Evolutionary conservation across 2,329 filamentous ascomycete genomes (phyloP), one percentile per base, ranked within the genome.

Genomic region (Macrophomina phaseolina): DNA sequence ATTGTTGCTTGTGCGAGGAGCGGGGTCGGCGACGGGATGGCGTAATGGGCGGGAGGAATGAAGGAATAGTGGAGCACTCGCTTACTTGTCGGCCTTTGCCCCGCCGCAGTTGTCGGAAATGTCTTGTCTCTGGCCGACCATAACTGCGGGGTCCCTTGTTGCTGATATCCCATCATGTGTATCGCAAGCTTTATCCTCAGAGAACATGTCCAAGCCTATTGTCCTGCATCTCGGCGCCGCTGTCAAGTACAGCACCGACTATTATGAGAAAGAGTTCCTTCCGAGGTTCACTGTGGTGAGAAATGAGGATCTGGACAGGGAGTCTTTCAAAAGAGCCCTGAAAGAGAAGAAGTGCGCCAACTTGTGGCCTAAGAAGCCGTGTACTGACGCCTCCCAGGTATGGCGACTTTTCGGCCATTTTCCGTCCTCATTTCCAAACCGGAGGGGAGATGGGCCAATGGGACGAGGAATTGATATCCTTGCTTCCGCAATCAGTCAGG

Each of bases 191-290:
- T 49, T 8, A 5, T 28, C 7, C 5, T 11, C n/a, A 38, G 16
- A 5, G 2, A 65, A 32, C 45, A 69, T 69, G 66, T 16, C 40
- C 3, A 75, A 80, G 64, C 78, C 76, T 18, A 76, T 73, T 9
- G 74, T 83, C 48, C 78, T 83, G 18, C 80, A 81, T 66, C 70
- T 84, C 11, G 83, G 82, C 34, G 81, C 82, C 38, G 75, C 79
- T 18, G 83, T 84, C 68, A 81, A 82, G 67, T 83, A 83, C 72
- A 83, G 84, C 67, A 77, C 79, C 48, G 77, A 81, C 1, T 75
- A 81, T 40, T 80, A 82, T 71, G 67, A 76, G 1, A 70, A 77
- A 4, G 73, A 77, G 9, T 82, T 84, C 64, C 69, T 72, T 0
- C 72, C 79, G 0, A 70, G 75, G 4, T 84, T 83, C 66, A 71